Conservation (phyloP, 2,329 filamentous ascomycete genomes). For the Penicillium paneum region DNA sequence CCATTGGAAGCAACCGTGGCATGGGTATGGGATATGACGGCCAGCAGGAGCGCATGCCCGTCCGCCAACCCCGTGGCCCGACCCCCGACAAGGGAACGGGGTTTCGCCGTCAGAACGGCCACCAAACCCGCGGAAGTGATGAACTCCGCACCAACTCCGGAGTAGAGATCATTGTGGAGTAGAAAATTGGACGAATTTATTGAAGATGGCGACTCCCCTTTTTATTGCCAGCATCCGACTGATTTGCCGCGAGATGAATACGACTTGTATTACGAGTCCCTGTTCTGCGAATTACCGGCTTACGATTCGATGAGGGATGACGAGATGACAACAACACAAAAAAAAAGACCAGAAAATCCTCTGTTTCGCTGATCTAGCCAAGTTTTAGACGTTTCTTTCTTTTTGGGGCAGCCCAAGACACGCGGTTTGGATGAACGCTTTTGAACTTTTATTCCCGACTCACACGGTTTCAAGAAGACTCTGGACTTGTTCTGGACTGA, state of each 20-base stretch:
- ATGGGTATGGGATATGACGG: conserved; percentile 59
- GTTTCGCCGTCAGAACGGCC: conserved; percentile 60
- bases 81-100: conserved; percentile 57
- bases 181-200: conserved; percentile 26
- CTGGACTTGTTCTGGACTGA: conserved; percentile 10
- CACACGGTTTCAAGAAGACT: conserved; percentile 11
- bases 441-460: conserved; percentile 8
- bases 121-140: conserved; percentile 60
- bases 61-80: conserved; percentile 61
- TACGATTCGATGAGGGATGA: conserved; percentile 50
- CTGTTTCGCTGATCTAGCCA: conserved; percentile 41
- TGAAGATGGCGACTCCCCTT: conserved; percentile 34
- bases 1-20: conserved; percentile 63
- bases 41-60: conserved; percentile 53
- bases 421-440: conserved; percentile 31
- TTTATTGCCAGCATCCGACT: conserved; percentile 37
- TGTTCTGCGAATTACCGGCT: conserved; percentile 41
- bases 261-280: conserved; percentile 43
- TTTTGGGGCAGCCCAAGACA: conserved; percentile 38
- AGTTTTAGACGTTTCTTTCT: conserved; percentile 42
- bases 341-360: conserved; percentile 39
- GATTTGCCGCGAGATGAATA: conserved; percentile 43
- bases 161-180: conserved; percentile 64
- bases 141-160: conserved; percentile 60
- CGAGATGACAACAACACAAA: conserved; percentile 42